phyloP scores from a whole-genome alignment of 1,139 yeast species.

The Pichia kudriavzevii region DNA sequence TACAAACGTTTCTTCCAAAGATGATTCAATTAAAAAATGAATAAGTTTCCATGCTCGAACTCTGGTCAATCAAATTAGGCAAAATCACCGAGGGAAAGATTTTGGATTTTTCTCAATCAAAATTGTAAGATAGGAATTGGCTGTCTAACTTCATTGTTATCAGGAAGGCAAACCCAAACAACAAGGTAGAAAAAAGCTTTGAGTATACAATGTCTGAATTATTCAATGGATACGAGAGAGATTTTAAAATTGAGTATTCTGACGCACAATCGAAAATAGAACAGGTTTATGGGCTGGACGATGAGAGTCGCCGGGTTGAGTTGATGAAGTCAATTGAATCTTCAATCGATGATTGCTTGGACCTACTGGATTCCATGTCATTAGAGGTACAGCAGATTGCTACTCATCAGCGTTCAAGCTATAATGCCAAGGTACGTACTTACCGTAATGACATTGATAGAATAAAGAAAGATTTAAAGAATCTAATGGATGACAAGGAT shows the following conservation, averaged over 20 bases:
- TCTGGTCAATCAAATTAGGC: no score
- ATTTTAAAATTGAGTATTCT: constrained; percentile 61
- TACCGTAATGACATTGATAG: constrained; percentile 56
- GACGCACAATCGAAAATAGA: constrained; percentile 64
- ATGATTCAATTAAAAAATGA: no score
- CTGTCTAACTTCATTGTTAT: no score
- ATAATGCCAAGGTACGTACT: constrained; percentile 64
- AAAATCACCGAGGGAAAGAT: no score
- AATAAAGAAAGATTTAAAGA: constrained; percentile 44
- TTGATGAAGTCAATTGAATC: constrained; percentile 56
- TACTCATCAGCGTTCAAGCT: constrained; percentile 57
- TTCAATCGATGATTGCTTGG: constrained; percentile 71
- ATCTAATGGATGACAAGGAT: constrained; percentile 54
- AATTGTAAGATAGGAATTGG: no score
- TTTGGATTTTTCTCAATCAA: no score
- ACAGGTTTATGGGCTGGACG: constrained; percentile 44
- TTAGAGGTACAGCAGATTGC: constrained; percentile 78
- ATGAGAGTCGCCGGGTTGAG: constrained; percentile 46
- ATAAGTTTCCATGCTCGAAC: no score
- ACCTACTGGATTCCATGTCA: constrained; percentile 71
- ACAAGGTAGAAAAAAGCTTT: no score
- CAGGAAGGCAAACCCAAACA: background rate
- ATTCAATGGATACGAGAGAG: constrained; percentile 64
- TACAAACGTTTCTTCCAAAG: no score
- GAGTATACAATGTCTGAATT: constrained; percentile 45